Conservation (phyloP, 768 basidiomycete species). For the Boletus edulis region DNA sequence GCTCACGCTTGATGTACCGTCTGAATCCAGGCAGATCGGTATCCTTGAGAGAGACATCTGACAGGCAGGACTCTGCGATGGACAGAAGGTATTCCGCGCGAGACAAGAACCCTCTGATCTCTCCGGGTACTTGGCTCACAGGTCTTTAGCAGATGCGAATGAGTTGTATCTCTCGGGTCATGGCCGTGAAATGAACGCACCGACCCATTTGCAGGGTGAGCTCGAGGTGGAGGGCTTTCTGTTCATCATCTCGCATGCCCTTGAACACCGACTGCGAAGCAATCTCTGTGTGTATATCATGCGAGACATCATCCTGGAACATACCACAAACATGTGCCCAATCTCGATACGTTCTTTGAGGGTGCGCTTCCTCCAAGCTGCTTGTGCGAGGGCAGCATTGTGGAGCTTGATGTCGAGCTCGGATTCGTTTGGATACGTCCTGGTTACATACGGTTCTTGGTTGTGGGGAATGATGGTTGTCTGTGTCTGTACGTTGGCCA, state of each 20-base stretch:
- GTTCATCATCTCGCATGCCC: slow-evolving; percentile 46
- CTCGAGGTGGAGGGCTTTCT: slow-evolving; percentile 53
- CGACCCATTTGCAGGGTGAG: slow-evolving; percentile 90
- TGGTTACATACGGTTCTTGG: slow-evolving; percentile 55
- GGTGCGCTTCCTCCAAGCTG: slow-evolving; percentile 60
- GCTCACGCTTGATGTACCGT: slow-evolving; percentile 78
- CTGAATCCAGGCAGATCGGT: slow-evolving; percentile 83
- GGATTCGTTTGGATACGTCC: slow-evolving; percentile 56
- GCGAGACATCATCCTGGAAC: slow-evolving; percentile 23
- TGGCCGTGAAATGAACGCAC: slow-evolving; percentile 40
- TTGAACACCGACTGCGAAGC: slow-evolving; percentile 46
- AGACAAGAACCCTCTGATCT: slow-evolving; percentile 77
- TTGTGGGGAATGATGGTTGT: slow-evolving; percentile 84
- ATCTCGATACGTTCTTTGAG: slow-evolving; percentile 66
- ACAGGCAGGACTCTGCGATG: slow-evolving; percentile 73
- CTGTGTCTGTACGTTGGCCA: slow-evolving; percentile 42
- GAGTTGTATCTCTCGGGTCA: not conserved
- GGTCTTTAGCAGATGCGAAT: slow-evolving; percentile 49
- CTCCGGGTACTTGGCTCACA: slow-evolving; percentile 71
- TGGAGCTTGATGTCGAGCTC: slow-evolving; percentile 64
- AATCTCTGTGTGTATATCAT: not conserved
- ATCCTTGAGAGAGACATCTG: slow-evolving; percentile 69
- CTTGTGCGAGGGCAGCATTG: slow-evolving; percentile 65
- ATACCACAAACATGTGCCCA: slow-evolving; percentile 68
- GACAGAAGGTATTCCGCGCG: slow-evolving; percentile 82